Percentiles rank a stretch among this genome's conserved stretches.
These are phyloP conservation scores for Colletotrichum siamense DNA, from an alignment of 2,329 filamentous ascomycete species.

Conservation along the genomic window DNA sequence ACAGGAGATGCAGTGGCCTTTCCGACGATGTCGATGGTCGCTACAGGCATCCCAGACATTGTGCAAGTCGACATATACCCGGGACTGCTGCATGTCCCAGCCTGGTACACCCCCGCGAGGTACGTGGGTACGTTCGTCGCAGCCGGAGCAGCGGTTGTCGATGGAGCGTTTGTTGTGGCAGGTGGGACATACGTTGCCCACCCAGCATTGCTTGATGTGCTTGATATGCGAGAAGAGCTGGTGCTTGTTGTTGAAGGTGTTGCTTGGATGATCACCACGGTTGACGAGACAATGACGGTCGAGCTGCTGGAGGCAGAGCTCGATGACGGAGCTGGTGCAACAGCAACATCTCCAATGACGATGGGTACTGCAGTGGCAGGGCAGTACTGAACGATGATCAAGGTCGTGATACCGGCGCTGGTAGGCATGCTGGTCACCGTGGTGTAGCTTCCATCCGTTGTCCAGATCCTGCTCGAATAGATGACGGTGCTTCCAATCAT, in stretches of 20 bases:
- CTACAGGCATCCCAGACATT: neutral
- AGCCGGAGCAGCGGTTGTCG: neutral
- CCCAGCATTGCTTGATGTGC: neutral
- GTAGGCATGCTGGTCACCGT: conserved; percentile 9
- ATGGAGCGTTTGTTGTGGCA: neutral
- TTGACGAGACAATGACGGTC: neutral
- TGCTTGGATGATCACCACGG: neutral
- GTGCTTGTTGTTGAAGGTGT: neutral
- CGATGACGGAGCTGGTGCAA: neutral
- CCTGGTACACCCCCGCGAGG: neutral
- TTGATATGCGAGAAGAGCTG: neutral
- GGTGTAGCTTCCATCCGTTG: conserved; percentile 7
- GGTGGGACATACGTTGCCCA: neutral
- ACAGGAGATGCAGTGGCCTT: neutral
- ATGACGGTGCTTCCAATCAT: neutral
- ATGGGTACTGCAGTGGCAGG: neutral
- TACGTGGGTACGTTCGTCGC: neutral
- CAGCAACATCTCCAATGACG: neutral
- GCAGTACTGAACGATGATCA: conserved; percentile 6
- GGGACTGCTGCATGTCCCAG: neutral
- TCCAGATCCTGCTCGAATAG: neutral
- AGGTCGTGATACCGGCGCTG: neutral
- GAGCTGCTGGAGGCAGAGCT: neutral
- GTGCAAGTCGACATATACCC: neutral
- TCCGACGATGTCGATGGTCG: neutral